Evolutionary conservation across 257 asterid genomes (phyloP).

Genomic region (Przewalskia tangutica): DNA sequence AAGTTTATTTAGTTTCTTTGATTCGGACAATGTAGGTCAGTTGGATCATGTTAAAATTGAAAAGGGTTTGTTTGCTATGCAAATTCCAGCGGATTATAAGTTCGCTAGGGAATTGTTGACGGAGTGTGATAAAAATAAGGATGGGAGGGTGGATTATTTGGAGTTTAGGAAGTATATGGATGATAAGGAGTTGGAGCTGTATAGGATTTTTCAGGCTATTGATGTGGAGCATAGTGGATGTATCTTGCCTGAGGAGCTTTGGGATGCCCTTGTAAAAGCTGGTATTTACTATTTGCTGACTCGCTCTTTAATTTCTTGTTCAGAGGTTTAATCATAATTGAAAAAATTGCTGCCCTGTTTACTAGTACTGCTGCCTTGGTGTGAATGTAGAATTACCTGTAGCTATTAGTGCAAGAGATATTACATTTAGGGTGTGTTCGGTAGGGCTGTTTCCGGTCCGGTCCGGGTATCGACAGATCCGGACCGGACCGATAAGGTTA

Average conservation of each 20-base stretch:
- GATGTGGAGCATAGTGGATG: conserved; percentile 94
- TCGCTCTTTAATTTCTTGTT: neutral
- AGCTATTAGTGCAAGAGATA: neutral
- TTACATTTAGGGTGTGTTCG: neutral
- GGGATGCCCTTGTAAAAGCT: conserved; percentile 93
- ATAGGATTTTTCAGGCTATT: conserved; percentile 88
- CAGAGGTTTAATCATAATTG: neutral
- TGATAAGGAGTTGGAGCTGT: conserved; percentile 89
- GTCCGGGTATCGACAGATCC: too few relatives aligned
- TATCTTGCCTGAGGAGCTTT: conserved; percentile 91
- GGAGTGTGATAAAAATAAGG: conserved; percentile 80
- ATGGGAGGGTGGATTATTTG: conserved; percentile 88
- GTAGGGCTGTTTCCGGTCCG: too few relatives aligned
- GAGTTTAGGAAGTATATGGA: conserved; percentile 96
- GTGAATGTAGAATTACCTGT: neutral
- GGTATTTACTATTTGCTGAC: conserved; percentile 24
- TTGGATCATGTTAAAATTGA: conserved; percentile 63
- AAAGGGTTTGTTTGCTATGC: conserved; percentile 86
- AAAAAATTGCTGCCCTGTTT: neutral
- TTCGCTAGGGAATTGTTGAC: conserved; percentile 82
- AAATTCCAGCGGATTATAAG: conserved; percentile 87
- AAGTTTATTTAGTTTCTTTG: conserved; percentile 68
- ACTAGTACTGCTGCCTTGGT: neutral
- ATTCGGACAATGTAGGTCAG: conserved; percentile 56
- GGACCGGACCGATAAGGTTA: too few relatives aligned